These are phyloP conservation scores for Tillandsia leiboldiana DNA, from an alignment of 176 grass and related monocot species.

Conservation along the genomic window DNA sequence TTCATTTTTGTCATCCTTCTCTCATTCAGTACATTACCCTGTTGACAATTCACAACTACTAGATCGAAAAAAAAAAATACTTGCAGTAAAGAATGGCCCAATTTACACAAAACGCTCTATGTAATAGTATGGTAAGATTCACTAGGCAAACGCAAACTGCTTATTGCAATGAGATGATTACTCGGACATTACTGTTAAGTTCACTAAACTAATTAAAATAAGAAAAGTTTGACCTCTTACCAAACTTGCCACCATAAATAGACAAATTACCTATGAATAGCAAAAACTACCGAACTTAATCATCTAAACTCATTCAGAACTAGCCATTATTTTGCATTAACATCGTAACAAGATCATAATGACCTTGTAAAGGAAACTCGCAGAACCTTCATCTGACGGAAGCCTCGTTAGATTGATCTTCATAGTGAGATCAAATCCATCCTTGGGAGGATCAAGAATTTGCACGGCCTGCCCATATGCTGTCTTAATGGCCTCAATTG, in stretches of 20 bases:
- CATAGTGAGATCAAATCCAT: conserved; percentile 92
- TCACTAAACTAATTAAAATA: too few species aligned
- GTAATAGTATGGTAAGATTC: too few species aligned
- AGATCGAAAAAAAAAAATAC: too few species aligned
- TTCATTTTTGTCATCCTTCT: too few species aligned
- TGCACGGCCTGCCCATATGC: conserved; percentile 77
- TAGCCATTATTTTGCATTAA: conserved; percentile 22
- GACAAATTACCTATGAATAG: neutral
- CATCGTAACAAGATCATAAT: conserved; percentile 64
- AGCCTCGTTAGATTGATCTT: conserved; percentile 95
- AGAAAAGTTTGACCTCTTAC: too few species aligned
- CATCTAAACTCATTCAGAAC: neutral
- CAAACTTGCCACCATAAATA: neutral
- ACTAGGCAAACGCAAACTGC: too few species aligned
- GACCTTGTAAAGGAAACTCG: conserved; percentile 89
- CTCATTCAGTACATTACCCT: too few species aligned
- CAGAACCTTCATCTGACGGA: conserved; percentile 92
- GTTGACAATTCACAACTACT: too few species aligned
- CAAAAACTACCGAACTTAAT: neutral
- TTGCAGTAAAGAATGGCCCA: too few species aligned
- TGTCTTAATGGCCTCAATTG: conserved; percentile 82
- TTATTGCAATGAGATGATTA: too few species aligned
- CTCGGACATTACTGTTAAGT: too few species aligned
- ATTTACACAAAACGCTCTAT: too few species aligned
- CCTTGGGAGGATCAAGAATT: conserved; percentile 94